A percentile compares a stretch with the other conserved stretches of the same genome.
Conservation (phyloP, 208 protist genomes). For the Crithidia acanthocephali region DNA sequence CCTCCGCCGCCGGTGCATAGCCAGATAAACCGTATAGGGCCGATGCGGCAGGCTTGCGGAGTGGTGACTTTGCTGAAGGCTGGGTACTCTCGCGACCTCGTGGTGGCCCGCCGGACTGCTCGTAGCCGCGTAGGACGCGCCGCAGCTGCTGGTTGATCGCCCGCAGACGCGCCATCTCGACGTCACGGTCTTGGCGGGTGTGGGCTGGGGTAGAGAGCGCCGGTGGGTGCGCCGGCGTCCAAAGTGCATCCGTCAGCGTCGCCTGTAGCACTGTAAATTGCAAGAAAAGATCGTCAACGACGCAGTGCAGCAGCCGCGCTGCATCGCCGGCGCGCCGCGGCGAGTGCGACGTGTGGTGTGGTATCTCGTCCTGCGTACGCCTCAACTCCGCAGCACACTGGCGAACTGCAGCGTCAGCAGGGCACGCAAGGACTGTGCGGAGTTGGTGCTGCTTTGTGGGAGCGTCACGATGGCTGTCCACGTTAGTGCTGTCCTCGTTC, state of each 20-base stretch:
- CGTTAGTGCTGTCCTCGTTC: too few relatives aligned
- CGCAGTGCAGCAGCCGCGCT: conserved; percentile 16
- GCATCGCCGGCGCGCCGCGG: neutral
- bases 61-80: neutral
- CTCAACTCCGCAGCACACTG: neutral
- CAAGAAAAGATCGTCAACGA: conserved; percentile 21
- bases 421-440: neutral
- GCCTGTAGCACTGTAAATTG: conserved; percentile 31
- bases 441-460: neutral
- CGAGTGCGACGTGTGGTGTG: neutral
- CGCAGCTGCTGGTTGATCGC: conserved; percentile 30
- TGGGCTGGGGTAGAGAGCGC: conserved; percentile 22
- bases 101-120: conserved; percentile 5
- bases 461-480: too few relatives aligned
- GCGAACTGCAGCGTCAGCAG: neutral
- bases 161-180: conserved; percentile 26
- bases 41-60: neutral
- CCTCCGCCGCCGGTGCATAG: conserved; percentile 4
- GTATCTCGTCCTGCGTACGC: too few relatives aligned
- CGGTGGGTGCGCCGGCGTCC: conserved; percentile 14
- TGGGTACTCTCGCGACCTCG: neutral
- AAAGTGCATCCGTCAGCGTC: conserved; percentile 20
- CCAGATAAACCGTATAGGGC: neutral
- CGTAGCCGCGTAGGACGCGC: conserved; percentile 20
- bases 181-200: conserved; percentile 11